Conservation (phyloP, 441 rosid genomes). For the Populus trichocarpa region DNA sequence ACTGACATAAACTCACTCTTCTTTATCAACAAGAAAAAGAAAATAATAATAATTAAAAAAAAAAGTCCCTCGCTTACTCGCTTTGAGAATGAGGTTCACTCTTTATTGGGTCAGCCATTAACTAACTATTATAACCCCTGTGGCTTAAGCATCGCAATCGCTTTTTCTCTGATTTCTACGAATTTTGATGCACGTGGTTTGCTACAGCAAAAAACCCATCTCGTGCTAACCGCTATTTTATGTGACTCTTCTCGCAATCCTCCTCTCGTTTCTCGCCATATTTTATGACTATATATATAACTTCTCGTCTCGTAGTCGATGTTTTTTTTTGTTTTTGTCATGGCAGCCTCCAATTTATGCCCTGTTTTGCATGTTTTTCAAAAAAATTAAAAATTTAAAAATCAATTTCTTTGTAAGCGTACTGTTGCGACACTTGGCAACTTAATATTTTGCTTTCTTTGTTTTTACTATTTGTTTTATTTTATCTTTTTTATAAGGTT, state of each 20-base stretch:
- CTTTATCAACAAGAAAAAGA: neutral
- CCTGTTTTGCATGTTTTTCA: too few species aligned
- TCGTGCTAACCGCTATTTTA: slow-evolving; percentile 14
- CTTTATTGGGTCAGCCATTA: slow-evolving; percentile 2
- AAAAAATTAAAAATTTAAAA: too few species aligned
- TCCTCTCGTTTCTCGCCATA: slow-evolving; percentile 8
- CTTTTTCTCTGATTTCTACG: slow-evolving; percentile 27
- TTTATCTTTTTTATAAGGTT: neutral
- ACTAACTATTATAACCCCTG: slow-evolving; percentile 2
- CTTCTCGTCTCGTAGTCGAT: neutral
- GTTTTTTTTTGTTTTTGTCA: too few species aligned
- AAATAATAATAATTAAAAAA: neutral
- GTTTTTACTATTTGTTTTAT: neutral
- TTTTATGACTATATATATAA: neutral
- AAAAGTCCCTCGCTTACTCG: slow-evolving; percentile 12
- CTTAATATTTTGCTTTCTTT: too few species aligned
- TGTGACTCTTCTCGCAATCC: neutral
- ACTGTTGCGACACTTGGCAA: neutral
- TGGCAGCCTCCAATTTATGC: too few species aligned
- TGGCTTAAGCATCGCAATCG: slow-evolving; percentile 11
- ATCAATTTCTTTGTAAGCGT: neutral
- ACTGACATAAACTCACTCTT: slow-evolving; percentile 16
- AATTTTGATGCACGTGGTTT: slow-evolving; percentile 45
- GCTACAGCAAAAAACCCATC: slow-evolving; percentile 15
- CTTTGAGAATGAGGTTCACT: neutral